Percentiles rank a stretch among this genome's conserved stretches.
phyloP scores from a whole-genome alignment of 139 green algal genomes.

The Tetradesmus lagerheimii region DNA sequence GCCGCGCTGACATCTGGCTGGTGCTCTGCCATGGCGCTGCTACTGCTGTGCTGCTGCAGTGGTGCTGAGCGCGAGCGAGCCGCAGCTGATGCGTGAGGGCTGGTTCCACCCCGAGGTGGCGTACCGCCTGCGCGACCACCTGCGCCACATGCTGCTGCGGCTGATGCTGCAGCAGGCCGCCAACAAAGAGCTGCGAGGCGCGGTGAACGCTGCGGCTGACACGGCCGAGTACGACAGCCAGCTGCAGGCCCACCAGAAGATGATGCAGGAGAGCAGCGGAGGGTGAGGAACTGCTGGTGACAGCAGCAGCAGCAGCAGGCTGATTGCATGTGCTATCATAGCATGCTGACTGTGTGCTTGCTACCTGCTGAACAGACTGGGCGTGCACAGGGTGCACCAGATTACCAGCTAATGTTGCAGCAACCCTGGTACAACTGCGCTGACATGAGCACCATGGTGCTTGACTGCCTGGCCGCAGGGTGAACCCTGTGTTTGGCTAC shows the following conservation, averaged over 20 bases:
- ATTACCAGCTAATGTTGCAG: background rate
- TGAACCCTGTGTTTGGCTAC: slow-evolving; percentile 11
- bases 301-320: background rate
- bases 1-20: background rate
- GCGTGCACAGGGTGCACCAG: background rate
- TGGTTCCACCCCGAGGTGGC: slow-evolving; percentile 79
- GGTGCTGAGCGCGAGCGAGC: background rate
- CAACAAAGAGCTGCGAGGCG: background rate
- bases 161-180: slow-evolving; percentile 52
- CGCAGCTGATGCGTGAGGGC: slow-evolving; percentile 60
- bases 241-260: background rate
- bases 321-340: too few species aligned
- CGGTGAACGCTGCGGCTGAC: slow-evolving; percentile 7
- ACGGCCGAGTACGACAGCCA: background rate
- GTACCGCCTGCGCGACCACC: slow-evolving; percentile 59
- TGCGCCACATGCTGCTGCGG: slow-evolving; percentile 62
- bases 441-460: background rate
- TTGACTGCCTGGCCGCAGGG: background rate
- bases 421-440: background rate
- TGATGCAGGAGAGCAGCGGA: slow-evolving; percentile 2
- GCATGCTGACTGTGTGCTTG: background rate
- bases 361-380: background rate
- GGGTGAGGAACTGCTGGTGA: background rate
- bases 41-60: background rate
- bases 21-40: background rate